Conservation (phyloP, 768 basidiomycete genomes). For the Psilocybe tampanensis region DNA sequence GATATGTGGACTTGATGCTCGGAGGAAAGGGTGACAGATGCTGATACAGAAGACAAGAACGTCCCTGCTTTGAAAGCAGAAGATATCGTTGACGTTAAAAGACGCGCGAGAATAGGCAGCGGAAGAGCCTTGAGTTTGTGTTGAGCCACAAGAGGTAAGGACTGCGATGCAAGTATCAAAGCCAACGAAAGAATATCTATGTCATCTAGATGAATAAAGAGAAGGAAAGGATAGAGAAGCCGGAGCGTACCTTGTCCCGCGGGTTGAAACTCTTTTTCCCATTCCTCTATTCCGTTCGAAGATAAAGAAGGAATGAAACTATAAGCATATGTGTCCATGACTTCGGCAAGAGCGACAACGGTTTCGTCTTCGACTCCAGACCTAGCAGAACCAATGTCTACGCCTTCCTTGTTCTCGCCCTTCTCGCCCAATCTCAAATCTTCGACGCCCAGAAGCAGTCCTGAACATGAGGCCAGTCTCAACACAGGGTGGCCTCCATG, state of each 20-base stretch:
- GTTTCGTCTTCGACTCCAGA: constrained; percentile 62
- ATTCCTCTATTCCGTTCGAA: constrained; percentile 37
- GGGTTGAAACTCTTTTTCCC: constrained; percentile 74
- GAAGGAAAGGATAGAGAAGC: constrained; percentile 3
- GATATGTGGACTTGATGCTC: constrained; percentile 33
- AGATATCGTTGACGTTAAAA: constrained; percentile 48
- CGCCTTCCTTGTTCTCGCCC: constrained; percentile 23
- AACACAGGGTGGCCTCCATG: constrained; percentile 68
- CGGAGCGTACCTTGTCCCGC: constrained; percentile 42
- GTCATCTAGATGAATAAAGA: constrained; percentile 12
- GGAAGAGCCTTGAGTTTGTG: constrained; percentile 64
- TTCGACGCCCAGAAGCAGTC: constrained; percentile 64
- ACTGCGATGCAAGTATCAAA: constrained; percentile 63
- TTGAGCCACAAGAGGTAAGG: constrained; percentile 54
- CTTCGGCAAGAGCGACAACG: constrained; percentile 72
- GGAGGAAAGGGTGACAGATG: constrained; percentile 30
- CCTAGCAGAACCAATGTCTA: constrained; percentile 33
- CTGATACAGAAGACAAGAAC: constrained; percentile 47
- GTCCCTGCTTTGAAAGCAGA: constrained; percentile 58
- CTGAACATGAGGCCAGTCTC: constrained; percentile 62
- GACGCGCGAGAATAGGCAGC: constrained; percentile 40
- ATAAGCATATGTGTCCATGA: constrained; percentile 60
- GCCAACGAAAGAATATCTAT: constrained; percentile 50
- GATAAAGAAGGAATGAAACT: constrained; percentile 20
- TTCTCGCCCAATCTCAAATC: constrained; percentile 45